Percentiles rank a stretch among this genome's conserved stretches.
These are phyloP conservation scores for Colletotrichum somersetense DNA, from an alignment of 2,329 filamentous ascomycete species.

Conservation along the genomic window DNA sequence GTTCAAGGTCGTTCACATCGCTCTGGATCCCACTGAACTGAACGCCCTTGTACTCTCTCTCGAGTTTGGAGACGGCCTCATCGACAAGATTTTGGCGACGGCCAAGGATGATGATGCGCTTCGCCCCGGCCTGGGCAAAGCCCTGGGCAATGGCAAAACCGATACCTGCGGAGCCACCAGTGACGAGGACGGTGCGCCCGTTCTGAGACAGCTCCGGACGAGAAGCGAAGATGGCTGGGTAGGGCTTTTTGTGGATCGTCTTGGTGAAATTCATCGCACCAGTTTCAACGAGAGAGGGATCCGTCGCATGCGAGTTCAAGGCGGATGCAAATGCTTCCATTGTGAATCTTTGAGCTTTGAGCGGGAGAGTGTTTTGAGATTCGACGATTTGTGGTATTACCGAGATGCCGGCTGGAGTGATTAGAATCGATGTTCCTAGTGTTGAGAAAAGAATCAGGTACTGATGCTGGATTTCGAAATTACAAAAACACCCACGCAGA, in stretches of 20 bases:
- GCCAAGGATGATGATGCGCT: conserved; percentile 54
- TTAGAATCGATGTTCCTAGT: too few species aligned
- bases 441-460: neutral
- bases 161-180: conserved; percentile 75
- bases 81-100: conserved; percentile 51
- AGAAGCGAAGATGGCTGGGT: conserved; percentile 53
- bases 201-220: conserved; percentile 55
- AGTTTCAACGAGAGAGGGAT: conserved; percentile 46
- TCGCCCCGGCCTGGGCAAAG: conserved; percentile 59
- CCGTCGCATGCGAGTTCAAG: conserved; percentile 46
- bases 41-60: neutral
- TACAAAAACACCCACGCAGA: too few species aligned
- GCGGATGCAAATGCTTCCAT: conserved; percentile 20
- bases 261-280: conserved; percentile 45
- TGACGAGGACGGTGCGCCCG: conserved; percentile 71
- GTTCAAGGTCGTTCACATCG: conserved; percentile 18
- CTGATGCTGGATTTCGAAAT: neutral
- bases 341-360: neutral
- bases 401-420: too few species aligned
- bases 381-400: neutral
- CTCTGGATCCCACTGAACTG: neutral
- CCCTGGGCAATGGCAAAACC: conserved; percentile 73
- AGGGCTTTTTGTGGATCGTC: conserved; percentile 51
- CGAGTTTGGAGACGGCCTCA: conserved; percentile 46
- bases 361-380: neutral